Percentiles rank a stretch among this genome's conserved stretches.
Evolutionary conservation across 768 basidiomycete genomes (phyloP).

Genomic region (Mycena rebaudengoi): DNA sequence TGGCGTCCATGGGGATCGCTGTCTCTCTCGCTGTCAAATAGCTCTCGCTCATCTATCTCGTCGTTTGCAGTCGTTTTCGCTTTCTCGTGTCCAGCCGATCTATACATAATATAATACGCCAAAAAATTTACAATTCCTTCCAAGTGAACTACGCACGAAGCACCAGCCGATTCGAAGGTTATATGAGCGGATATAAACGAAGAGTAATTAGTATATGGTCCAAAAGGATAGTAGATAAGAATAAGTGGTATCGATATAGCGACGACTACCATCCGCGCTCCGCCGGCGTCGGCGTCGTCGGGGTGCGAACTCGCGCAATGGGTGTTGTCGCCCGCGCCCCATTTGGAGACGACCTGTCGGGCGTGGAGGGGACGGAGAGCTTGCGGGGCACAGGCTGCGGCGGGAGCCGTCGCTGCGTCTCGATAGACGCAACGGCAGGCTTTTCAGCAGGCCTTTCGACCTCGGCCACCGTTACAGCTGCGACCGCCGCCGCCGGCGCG

Average conservation of each 20-base stretch:
- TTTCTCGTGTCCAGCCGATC: no score
- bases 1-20: conserved; percentile 98
- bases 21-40: conserved; percentile 82
- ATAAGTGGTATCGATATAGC: background rate
- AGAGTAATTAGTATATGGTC: conserved; percentile 18
- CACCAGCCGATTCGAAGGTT: conserved; percentile 9
- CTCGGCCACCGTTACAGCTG: background rate
- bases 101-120: conserved; percentile 8
- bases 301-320: no score
- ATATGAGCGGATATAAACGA: conserved; percentile 16
- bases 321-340: no score
- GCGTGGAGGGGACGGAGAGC: no score
- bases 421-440: background rate
- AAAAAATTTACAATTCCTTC: conserved; percentile 13
- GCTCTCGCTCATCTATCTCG: conserved; percentile 20
- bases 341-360: no score
- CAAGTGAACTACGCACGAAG: conserved; percentile 10
- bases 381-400: no score
- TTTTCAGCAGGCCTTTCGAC: conserved; percentile 1
- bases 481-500: background rate
- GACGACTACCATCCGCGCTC: conserved; percentile 11
- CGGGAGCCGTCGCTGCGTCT: background rate
- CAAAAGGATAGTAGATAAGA: background rate
- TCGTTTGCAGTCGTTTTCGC: background rate
- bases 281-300: no score